Conservation (phyloP, 2,329 filamentous ascomycete genomes). For the Arachnomyces sp. region DNA sequence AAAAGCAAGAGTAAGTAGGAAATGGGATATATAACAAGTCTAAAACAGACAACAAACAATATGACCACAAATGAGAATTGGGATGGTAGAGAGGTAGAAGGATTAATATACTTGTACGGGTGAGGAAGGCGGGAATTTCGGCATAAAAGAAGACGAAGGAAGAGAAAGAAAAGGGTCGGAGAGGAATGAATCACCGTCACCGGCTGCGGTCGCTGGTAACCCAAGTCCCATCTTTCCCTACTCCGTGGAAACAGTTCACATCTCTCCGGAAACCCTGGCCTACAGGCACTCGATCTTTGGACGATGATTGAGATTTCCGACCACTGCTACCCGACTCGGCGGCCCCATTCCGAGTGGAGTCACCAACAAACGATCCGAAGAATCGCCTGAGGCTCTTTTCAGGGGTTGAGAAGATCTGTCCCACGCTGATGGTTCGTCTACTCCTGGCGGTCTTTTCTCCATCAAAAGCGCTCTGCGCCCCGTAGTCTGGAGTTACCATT, state of each 20-base stretch:
- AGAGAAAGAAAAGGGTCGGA: too few species aligned
- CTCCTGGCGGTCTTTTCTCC: constrained; percentile 10
- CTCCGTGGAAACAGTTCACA: constrained; percentile 10
- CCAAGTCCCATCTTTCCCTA: constrained; percentile 16
- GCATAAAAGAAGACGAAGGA: too few species aligned
- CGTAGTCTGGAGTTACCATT: constrained; percentile 18
- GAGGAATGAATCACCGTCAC: too few species aligned
- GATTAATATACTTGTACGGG: too few species aligned
- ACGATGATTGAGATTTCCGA: constrained; percentile 1
- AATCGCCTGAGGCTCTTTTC: constrained; percentile 1
- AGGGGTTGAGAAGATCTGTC: background rate
- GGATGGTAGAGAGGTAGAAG: too few species aligned
- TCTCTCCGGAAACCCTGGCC: too few species aligned
- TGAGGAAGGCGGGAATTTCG: too few species aligned
- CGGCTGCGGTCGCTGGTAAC: constrained; percentile 2
- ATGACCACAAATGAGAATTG: constrained; percentile 2
- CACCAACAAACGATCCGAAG: background rate
- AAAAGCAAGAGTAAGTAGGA: background rate
- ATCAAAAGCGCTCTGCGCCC: constrained; percentile 13
- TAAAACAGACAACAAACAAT: background rate
- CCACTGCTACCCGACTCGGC: background rate
- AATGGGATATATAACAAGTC: background rate
- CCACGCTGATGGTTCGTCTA: background rate
- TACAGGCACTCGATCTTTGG: background rate
- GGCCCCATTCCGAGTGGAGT: background rate